Conservation (phyloP, 108 stramenopile species). For the Asterionellopsis glacialis region DNA sequence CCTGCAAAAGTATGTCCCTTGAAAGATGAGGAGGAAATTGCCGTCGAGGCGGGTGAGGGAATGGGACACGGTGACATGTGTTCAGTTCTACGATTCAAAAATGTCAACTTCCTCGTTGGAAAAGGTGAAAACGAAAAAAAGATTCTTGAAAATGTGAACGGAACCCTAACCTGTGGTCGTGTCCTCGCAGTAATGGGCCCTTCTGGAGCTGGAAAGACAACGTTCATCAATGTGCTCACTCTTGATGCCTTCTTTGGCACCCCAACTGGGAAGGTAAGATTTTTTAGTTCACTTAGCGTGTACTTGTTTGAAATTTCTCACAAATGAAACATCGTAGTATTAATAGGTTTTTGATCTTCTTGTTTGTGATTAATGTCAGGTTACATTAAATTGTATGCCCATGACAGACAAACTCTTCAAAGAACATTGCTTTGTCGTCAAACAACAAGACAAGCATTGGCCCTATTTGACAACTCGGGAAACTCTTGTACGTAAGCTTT, state of each 20-base stretch:
- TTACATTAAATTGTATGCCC: conserved; percentile 27
- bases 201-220: conserved; percentile 21
- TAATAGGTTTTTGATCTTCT: too few species aligned
- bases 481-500: too few species aligned
- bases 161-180: conserved; percentile 24
- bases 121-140: conserved; percentile 14
- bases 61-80: too few species aligned
- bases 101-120: conserved; percentile 22
- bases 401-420: conserved; percentile 25
- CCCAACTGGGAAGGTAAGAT: conserved; percentile 3
- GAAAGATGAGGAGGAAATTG: too few species aligned
- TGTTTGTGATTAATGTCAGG: background rate
- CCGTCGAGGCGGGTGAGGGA: too few species aligned
- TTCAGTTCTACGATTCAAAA: conserved; percentile 20
- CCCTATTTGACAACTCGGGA: conserved; percentile 12
- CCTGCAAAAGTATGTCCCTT: too few species aligned
- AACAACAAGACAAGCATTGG: conserved; percentile 21
- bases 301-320: too few species aligned
- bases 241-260: conserved; percentile 25
- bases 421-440: conserved; percentile 22
- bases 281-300: too few species aligned
- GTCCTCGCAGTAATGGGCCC: conserved; percentile 29
- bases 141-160: conserved; percentile 14
- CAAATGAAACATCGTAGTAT: too few species aligned
- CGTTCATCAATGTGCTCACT: conserved; percentile 19